phyloP scores from a whole-genome alignment of 192 early-diverging fungal genomes.

The Radiomyces spectabilis region DNA sequence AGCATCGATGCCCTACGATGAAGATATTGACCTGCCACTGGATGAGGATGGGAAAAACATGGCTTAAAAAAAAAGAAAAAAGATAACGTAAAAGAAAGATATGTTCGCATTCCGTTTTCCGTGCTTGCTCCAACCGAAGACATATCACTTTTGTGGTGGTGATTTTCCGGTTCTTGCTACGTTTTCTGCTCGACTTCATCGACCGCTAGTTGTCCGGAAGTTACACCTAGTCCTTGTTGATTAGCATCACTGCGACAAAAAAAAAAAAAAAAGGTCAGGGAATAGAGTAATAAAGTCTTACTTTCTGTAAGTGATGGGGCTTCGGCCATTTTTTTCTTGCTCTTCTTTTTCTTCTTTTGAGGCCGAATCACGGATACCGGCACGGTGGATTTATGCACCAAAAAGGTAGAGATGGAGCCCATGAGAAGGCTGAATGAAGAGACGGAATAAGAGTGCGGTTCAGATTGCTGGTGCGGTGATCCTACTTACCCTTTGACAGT shows the following conservation, averaged over 20 bases:
- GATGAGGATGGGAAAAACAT: conserved; percentile 5
- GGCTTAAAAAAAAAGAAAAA: background rate
- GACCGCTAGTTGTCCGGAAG: conserved; percentile 7
- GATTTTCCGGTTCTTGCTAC: background rate
- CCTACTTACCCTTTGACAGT: conserved; percentile 37
- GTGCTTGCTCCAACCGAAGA: background rate
- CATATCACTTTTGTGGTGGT: background rate
- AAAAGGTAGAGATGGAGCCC: conserved; percentile 44
- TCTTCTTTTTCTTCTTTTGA: conserved; percentile 35
- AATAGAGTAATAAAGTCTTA: background rate
- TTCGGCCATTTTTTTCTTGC: conserved; percentile 10
- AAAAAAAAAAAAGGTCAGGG: background rate
- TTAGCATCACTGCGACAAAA: background rate
- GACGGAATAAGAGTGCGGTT: background rate
- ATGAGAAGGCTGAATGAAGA: conserved; percentile 29
- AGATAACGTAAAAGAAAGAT: background rate
- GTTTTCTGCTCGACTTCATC: background rate
- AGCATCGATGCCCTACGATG: conserved; percentile 3
- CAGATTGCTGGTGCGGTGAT: background rate
- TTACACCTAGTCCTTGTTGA: conserved; percentile 6
- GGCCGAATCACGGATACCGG: conserved; percentile 44
- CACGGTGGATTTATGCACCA: conserved; percentile 45
- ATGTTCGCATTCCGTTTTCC: background rate
- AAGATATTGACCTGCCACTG: conserved; percentile 9
- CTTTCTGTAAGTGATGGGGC: conserved; percentile 1